Conservation (phyloP, 495 filamentous ascomycete genomes). For the Trichoderma virens region DNA sequence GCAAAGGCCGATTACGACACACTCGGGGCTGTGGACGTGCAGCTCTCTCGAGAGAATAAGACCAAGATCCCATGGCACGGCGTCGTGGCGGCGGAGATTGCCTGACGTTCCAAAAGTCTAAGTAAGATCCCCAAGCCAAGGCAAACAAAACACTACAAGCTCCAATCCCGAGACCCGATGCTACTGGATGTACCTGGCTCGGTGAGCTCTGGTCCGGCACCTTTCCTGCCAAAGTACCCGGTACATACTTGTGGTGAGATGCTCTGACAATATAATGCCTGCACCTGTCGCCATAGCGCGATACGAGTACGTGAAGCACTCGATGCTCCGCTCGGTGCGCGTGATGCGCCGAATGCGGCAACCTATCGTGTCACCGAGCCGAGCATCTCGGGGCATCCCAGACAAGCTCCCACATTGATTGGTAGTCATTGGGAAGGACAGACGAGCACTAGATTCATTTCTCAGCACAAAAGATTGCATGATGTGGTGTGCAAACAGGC, state of each 20-base stretch:
- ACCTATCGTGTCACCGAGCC: background rate
- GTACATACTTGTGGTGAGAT: background rate
- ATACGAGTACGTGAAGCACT: background rate
- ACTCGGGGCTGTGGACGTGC: background rate
- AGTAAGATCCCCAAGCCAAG: no score
- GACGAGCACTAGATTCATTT: background rate
- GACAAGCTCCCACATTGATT: background rate
- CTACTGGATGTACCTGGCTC: background rate
- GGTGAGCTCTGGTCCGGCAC: background rate
- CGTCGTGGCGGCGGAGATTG: no score
- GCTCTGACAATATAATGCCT: background rate
- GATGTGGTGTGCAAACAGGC: background rate
- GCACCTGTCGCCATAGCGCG: background rate
- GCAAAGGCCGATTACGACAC: background rate
- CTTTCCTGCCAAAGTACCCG: background rate
- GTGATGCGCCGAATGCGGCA: constrained; percentile 6
- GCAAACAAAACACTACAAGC: no score
- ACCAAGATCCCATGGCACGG: no score
- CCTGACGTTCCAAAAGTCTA: no score
- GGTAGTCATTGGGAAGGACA: background rate
- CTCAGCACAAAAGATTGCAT: background rate
- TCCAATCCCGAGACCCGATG: constrained; percentile 1
- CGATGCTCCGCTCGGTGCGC: background rate
- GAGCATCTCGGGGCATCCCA: background rate
- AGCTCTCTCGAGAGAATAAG: background rate